Evolutionary conservation across 106 monocot species (phyloP), one percentile per base, ranked within the genome.

Genomic region (Dendrobium catenatum): DNA sequence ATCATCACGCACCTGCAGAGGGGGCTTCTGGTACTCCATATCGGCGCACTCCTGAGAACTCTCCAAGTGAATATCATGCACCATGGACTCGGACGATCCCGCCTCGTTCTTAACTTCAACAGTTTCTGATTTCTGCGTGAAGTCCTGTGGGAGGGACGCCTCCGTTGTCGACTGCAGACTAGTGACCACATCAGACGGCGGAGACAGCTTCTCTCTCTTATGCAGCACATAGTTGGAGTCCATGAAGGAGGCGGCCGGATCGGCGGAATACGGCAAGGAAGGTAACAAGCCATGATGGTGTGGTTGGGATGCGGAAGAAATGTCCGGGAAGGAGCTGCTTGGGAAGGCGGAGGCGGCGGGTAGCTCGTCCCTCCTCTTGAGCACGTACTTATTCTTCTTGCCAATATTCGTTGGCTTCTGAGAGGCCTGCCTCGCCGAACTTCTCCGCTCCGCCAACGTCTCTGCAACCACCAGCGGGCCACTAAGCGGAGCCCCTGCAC

Each of bases 381-480:
- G 83, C 16, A 83, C 16, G 59, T 79, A 83, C 64, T 83, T 79
- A 79, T 83, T 56, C 83, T 83, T 79, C 78, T 83, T 78, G 27
- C 7, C 13, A 67, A 47, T 26, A 77, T 78, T 78, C 18, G 55
- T 6, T 5, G 72, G 42, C 15, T 66, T 66, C 8, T 40, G 11
- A 8, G 40, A 4, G 42, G 59, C 42, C 4, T 43, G 41, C 66
- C 24, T 79, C 43, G 41, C 3, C 54, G 59, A n/a, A 67, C 79
- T 67, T 24, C 58, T 56, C 16, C 41, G 55, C 5, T 37, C 56
- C 0, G 67, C 66, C 44, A 79, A 44, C 2, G 42, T 2, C 64
- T 79, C 79, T 8, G 79, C 79, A 42, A 79, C 64, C 24, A 66
- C 67, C 43, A 79, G 79, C 59, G 79, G 44, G 24, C 79, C 79